Evolutionary conservation across 257 asterid genomes (phyloP).

Genomic region (Cruciata laevipes): DNA sequence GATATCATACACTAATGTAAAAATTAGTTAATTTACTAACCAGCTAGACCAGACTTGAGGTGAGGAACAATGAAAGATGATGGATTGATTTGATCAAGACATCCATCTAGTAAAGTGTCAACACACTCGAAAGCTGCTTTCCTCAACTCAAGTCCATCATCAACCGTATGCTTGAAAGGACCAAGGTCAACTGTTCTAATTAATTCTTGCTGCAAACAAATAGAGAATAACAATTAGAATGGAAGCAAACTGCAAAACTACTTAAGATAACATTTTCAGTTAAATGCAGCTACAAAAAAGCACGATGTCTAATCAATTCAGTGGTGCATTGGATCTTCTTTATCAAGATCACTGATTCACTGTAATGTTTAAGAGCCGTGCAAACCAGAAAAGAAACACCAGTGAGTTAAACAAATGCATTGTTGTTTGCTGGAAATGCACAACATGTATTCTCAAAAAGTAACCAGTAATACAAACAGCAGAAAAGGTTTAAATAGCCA

Average conservation of each 20-base stretch:
- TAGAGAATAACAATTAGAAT: constrained; percentile 13
- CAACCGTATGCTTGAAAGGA: constrained; percentile 99
- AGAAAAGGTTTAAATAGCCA: neutral
- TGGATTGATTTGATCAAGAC: constrained; percentile 97
- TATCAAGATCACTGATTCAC: neutral
- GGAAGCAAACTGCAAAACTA: neutral
- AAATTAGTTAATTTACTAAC: constrained; percentile 24
- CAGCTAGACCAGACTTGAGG: constrained; percentile 90
- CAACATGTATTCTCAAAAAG: neutral
- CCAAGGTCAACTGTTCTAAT: constrained; percentile 98
- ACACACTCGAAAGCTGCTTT: constrained; percentile 99
- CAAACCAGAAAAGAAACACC: neutral
- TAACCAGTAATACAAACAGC: neutral
- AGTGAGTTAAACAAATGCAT: neutral
- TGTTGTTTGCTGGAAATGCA: neutral
- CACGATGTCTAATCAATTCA: neutral
- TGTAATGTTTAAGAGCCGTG: neutral
- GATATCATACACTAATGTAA: neutral
- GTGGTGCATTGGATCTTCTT: neutral
- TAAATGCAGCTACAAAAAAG: neutral
- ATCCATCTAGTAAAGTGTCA: constrained; percentile 86
- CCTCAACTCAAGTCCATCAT: constrained; percentile 98
- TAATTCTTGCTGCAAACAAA: constrained; percentile 79
- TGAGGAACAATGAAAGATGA: constrained; percentile 95
- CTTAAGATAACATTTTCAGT: neutral